Conservation (phyloP, 176 grass and related monocot species). For the Cenchrus purpureus region DNA sequence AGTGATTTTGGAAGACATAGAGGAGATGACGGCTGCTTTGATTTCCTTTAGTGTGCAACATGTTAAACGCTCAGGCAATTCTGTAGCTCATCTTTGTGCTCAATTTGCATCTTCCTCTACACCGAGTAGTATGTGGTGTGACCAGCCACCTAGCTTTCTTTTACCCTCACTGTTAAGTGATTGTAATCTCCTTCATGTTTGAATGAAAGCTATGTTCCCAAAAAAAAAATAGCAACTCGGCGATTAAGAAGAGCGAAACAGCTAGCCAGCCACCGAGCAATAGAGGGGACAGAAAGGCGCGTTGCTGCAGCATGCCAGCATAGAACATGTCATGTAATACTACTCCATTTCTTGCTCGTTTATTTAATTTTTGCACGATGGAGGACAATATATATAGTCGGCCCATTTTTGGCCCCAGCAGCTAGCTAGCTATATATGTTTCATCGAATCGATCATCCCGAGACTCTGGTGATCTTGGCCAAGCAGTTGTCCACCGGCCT, state of each 20-base stretch:
- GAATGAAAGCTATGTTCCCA: background rate
- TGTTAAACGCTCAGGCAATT: no score
- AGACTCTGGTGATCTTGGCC: slow-evolving; percentile 64
- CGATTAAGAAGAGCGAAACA: background rate
- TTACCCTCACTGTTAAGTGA: no score
- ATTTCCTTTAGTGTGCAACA: no score
- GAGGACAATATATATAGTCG: background rate
- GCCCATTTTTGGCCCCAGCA: background rate
- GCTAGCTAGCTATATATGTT: background rate
- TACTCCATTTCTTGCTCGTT: background rate
- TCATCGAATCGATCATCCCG: no score
- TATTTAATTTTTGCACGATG: background rate
- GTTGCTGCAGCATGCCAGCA: background rate
- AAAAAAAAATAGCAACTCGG: background rate
- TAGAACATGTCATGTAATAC: background rate
- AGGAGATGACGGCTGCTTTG: no score
- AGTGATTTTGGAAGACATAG: no score
- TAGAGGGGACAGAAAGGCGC: background rate
- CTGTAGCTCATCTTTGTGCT: no score
- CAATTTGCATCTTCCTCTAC: no score
- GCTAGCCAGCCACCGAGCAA: background rate
- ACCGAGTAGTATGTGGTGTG: no score
- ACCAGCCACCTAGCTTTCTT: no score
- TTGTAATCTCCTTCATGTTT: no score
- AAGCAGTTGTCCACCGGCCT: slow-evolving; percentile 83